Base-by-base conservation (phyloP, 345 rosid species). In the Populus deltoides region DNA sequence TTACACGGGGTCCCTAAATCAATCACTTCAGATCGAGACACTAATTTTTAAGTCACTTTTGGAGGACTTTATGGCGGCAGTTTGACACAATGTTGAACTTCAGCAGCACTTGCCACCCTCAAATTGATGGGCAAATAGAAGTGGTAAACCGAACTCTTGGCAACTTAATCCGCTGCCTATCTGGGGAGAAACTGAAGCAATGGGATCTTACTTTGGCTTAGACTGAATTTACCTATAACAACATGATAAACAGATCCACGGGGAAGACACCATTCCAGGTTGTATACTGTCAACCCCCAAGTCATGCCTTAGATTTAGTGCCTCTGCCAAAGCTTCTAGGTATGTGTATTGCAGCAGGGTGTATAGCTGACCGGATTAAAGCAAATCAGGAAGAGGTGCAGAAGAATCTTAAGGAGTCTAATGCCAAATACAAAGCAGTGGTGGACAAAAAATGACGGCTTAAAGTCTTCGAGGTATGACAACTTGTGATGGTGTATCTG, bases 271-370 rank as follows among this genome's bases (percentile, higher is more conserved):
- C 68, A 2, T 65, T 65, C 12, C 7, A 65, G 0, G 1, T 65
- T 15, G 20, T 65, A 1, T 43, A 43, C 4, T 2, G 3, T 10
- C 15, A 43, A 0, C 3, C 47, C 0, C 3, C 1, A 0, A 11
- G 33, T 6, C 39, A 27, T 27, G 36, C 33, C 4, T 7, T 65
- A 3, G 68, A 65, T 11, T 17, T 31, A 2, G 20, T 65, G 0
- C 36, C 33, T 3, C n/a, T 65, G 3, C 39, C 68, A 27, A 65
- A 65, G 18, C 18, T 29, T 15, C n/a, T 20, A 43, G 5, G 36
- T 1, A 25, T 27, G 20, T 11, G 31, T 9, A 11, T 10, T 31
- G 39, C 15, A 65, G 6, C 20, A 43, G 68, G 13, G 12, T 1
- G 2, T 7, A 7, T 65, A 39, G 39, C 16, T 0, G 36, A 11